A percentile compares a stretch with the other conserved stretches of the same genome.
Conservation (phyloP, 2,329 filamentous ascomycete genomes). For the Fusarium tanahbumbuense region DNA sequence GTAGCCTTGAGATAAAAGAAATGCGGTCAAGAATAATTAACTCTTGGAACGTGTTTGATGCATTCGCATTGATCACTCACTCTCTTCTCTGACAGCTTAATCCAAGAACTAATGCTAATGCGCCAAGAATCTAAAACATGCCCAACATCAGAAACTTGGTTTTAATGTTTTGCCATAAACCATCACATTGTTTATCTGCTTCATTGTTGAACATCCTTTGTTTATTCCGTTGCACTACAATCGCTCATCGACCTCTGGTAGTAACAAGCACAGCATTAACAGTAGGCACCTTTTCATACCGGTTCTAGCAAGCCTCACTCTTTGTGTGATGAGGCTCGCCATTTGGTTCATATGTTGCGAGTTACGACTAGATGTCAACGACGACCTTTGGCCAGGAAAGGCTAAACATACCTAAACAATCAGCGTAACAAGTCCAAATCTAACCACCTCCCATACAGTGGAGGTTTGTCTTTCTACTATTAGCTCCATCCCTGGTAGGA, state of each 20-base stretch:
- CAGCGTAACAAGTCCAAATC: not conserved
- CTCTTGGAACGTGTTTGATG: not conserved
- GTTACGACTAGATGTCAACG: not conserved
- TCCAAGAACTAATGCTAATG: not conserved
- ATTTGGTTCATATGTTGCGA: not conserved
- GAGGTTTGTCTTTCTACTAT: not conserved
- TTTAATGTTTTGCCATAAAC: not conserved
- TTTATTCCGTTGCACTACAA: not conserved
- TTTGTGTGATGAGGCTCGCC: not conserved
- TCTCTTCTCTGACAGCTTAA: not conserved
- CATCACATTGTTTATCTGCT: not conserved
- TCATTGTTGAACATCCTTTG: not conserved
- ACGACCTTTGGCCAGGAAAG: not conserved
- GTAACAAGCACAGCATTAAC: not conserved
- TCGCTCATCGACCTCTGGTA: not conserved
- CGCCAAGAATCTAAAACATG: too few species aligned
- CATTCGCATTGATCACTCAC: not conserved
- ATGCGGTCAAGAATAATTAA: constrained; percentile 1
- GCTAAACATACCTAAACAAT: not conserved
- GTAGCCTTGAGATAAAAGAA: not conserved
- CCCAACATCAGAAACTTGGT: not conserved
- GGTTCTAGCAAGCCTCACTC: not conserved
- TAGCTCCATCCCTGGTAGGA: not conserved
- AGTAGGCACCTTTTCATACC: too few species aligned
- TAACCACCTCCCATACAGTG: not conserved